phyloP scores from a whole-genome alignment of 202 grass and related monocot genomes.

The Setaria italica region DNA sequence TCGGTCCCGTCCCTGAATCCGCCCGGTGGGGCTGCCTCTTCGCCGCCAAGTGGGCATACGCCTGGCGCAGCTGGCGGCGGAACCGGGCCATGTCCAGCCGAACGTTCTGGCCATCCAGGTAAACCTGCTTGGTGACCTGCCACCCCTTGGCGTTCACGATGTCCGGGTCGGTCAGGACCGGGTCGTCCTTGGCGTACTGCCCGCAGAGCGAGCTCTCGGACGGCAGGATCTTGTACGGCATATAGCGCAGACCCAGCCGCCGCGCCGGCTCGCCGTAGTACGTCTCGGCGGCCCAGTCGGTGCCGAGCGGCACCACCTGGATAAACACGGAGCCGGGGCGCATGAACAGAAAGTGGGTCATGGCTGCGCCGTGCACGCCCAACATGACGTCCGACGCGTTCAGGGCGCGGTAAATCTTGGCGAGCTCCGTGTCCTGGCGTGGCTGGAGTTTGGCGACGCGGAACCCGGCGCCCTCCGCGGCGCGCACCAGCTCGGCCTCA shows the following conservation, averaged over 20 bases:
- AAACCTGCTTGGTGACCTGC: constrained; percentile 85
- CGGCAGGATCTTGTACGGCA: constrained; percentile 65
- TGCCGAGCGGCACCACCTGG: constrained; percentile 80
- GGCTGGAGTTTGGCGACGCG: constrained; percentile 56
- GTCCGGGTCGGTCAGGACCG: constrained; percentile 62
- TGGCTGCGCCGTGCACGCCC: constrained; percentile 80
- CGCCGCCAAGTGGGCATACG: constrained; percentile 52
- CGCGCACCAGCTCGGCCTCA: constrained; percentile 49
- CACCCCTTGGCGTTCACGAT: constrained; percentile 62
- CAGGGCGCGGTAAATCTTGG: constrained; percentile 60
- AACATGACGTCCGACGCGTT: constrained; percentile 77
- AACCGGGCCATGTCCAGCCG: constrained; percentile 63
- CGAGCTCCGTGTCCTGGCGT: constrained; percentile 63
- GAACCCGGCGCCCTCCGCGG: constrained; percentile 54
- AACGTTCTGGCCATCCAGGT: constrained; percentile 80
- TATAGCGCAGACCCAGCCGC: constrained; percentile 65
- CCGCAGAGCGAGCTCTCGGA: constrained; percentile 65
- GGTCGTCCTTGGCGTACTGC: constrained; percentile 51
- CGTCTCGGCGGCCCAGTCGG: constrained; percentile 71
- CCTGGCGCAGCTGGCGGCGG: constrained; percentile 48
- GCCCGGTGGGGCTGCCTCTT: constrained; percentile 19
- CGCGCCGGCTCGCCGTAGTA: constrained; percentile 79
- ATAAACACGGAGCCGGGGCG: constrained; percentile 71
- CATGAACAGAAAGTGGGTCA: constrained; percentile 96
- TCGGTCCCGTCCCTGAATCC: background rate